These are phyloP conservation scores for Coniochaeta prunicola DNA, from an alignment of 2,329 filamentous ascomycete genomes.

Conservation along the genomic window DNA sequence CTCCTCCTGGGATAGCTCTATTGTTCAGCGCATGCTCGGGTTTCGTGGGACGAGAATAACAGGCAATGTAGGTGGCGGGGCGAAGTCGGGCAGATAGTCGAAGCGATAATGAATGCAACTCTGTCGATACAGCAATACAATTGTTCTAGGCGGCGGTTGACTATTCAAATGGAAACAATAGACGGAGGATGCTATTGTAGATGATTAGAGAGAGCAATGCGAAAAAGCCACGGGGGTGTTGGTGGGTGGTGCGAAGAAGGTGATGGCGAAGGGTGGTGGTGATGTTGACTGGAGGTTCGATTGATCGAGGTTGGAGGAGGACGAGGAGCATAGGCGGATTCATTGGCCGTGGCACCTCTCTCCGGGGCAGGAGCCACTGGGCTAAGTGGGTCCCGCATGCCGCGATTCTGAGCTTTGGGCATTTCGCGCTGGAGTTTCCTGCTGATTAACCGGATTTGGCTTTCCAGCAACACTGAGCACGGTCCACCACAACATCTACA, in stretches of 20 bases:
- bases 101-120: not conserved
- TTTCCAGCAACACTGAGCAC: not conserved
- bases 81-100: not conserved
- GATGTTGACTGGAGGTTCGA: not conserved
- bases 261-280: not conserved
- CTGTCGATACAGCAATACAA: not conserved
- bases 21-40: conserved; percentile 1
- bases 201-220: not conserved
- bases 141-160: not conserved
- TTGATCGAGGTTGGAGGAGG: conserved; percentile 1
- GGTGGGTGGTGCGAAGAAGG: not conserved
- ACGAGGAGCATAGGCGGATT: not conserved
- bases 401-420: not conserved
- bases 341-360: not conserved
- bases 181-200: not conserved
- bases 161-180: not conserved
- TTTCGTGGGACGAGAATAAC: not conserved
- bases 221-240: not conserved
- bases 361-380: not conserved
- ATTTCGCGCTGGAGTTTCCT: not conserved
- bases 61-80: conserved; percentile 1
- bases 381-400: not conserved
- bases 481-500: conserved; percentile 1
- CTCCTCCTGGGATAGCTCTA: not conserved
- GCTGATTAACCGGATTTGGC: conserved; percentile 1